These are phyloP conservation scores for Lachnellula hyalina DNA, from an alignment of 2,329 filamentous ascomycete species.

Conservation along the genomic window DNA sequence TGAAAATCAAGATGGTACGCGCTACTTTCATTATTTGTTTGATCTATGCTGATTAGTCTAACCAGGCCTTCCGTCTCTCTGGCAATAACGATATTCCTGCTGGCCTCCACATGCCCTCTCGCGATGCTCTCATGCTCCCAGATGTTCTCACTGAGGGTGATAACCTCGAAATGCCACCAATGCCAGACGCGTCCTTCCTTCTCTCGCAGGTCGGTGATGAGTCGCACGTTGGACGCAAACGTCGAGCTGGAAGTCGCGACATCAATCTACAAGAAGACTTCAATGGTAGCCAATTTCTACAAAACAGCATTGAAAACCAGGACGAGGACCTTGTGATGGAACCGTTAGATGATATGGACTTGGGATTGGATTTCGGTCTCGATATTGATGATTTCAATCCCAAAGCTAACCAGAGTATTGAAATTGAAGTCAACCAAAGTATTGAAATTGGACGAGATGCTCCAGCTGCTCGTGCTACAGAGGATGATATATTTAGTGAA, in stretches of 20 bases:
- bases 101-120: constrained; percentile 73
- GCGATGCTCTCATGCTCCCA: constrained; percentile 80
- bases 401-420: constrained; percentile 59
- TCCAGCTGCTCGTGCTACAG: constrained; percentile 58
- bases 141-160: constrained; percentile 93
- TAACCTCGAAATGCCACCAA: constrained; percentile 68
- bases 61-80: constrained; percentile 82
- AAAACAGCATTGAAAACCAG: constrained; percentile 48
- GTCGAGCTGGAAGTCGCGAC: constrained; percentile 54
- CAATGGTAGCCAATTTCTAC: constrained; percentile 74
- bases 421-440: constrained; percentile 64
- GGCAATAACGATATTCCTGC: constrained; percentile 94
- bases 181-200: constrained; percentile 82
- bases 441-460: constrained; percentile 91
- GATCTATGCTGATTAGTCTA: constrained; percentile 32
- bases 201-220: constrained; percentile 68
- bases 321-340: constrained; percentile 54
- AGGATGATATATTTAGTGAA: constrained; percentile 63
- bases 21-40: constrained; percentile 14
- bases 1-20: constrained; percentile 97
- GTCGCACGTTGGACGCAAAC: constrained; percentile 50
- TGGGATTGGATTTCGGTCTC: constrained; percentile 70
- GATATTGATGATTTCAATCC: constrained; percentile 36
- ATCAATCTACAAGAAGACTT: constrained; percentile 66
- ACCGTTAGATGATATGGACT: constrained; percentile 58